Percentiles rank a stretch among this genome's conserved stretches.
Conservation (phyloP, 2,329 filamentous ascomycete species). For the Colletotrichum neosansevieriae region DNA sequence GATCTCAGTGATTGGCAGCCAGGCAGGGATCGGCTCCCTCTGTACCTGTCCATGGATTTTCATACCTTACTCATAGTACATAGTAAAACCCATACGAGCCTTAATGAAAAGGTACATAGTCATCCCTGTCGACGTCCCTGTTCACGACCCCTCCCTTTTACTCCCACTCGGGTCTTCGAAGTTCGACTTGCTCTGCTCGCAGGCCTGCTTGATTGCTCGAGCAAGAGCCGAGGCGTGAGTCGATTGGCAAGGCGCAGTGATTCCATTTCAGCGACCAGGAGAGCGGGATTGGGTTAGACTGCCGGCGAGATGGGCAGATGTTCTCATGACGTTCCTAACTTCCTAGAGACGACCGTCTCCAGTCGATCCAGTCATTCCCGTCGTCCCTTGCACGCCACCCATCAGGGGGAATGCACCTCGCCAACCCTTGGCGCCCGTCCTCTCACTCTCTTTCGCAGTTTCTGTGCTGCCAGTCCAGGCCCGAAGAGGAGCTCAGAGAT, state of each 20-base stretch:
- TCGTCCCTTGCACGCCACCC: constrained; percentile 38
- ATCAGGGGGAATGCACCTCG: constrained; percentile 20
- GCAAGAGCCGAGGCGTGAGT: constrained; percentile 15
- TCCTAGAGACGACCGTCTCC: constrained; percentile 5
- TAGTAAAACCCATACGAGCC: constrained; percentile 23
- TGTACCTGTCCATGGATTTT: constrained; percentile 27
- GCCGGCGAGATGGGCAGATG: constrained; percentile 25
- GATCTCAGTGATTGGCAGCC: constrained; percentile 29
- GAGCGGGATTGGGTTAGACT: constrained; percentile 14
- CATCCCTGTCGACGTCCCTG: constrained; percentile 22
- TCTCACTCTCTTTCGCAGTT: background rate
- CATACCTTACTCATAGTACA: too few species aligned
- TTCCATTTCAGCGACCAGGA: constrained; percentile 27
- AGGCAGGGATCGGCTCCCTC: constrained; percentile 27
- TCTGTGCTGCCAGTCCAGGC: background rate
- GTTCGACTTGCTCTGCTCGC: background rate
- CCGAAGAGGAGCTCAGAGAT: constrained; percentile 22
- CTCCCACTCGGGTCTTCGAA: constrained; percentile 24
- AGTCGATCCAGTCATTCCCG: constrained; percentile 34
- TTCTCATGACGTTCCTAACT: constrained; percentile 10
- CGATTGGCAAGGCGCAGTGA: constrained; percentile 30
- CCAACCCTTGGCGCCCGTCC: constrained; percentile 8
- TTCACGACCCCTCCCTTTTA: constrained; percentile 21
- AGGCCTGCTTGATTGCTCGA: constrained; percentile 13
- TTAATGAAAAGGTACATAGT: constrained; percentile 11